Base-by-base conservation (phyloP, 23 red algal genomes). In the Gracilaria gracilis region DNA sequence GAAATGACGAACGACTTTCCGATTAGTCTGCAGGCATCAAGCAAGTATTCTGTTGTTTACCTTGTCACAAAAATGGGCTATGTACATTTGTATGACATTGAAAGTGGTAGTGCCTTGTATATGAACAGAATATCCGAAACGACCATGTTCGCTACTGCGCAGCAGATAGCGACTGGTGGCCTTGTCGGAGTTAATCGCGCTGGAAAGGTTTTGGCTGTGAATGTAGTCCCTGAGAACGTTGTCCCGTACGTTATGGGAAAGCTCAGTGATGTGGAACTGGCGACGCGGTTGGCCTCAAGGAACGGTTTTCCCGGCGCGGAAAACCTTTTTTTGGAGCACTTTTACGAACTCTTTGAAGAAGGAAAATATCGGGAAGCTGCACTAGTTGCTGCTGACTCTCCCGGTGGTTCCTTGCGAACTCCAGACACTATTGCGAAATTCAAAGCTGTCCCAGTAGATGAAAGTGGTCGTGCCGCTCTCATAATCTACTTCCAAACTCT, bases 281-380 rank as follows among this genome's bases (percentile, higher is more conserved):
- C 97, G 19, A 99, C 92, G 13, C 70, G 88, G 14, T 70, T 96
- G 20, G 97, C 97, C 21, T 95, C 97, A 13, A 88, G 95, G 27
- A 99, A 99, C 59, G 95, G 89, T 40, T 95, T 99, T 59, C 97
- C 97, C 8, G 97, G 97, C 12, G 95, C 95, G 5, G 97, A 99
- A 40, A 81, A 94, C 47, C 82, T 99, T 44, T 99, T 96, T 65
- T 89, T 48, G 24, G 88, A 95, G 59, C 95, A 99, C 49, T 99
- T 99, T 84, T 80, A 83, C 49, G 91, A 96, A 35, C 86, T 99
- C 17, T 99, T 96, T 64, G 88, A 94, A 36, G 83, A 92, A 48
- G 97, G 92, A 25, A 93, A 95, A 25, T 99, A 95, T 80, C 79
- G 92, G 34, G 97, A 99, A 50, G 97, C 97, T 38, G 97, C 97